Conservation (phyloP, 345 rosid species). For the Ricinus communis region DNA sequence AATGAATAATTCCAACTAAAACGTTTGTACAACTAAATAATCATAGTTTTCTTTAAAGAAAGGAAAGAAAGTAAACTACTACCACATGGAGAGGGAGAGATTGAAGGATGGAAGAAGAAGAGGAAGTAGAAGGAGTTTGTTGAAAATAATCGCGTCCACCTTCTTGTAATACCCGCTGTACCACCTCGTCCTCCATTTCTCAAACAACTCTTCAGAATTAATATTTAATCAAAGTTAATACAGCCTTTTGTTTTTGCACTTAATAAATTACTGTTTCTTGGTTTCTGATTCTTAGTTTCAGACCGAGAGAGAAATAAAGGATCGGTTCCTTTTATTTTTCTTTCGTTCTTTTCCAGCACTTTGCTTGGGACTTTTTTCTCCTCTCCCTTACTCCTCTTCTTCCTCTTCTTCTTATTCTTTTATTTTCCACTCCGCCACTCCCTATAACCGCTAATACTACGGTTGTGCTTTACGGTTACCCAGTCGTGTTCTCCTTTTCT, state of each 20-base stretch:
- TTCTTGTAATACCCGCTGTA: conserved; percentile 88
- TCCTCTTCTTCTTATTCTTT: neutral
- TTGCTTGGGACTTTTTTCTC: conserved; percentile 7
- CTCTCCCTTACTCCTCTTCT: conserved; percentile 25
- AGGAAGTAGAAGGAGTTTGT: conserved; percentile 75
- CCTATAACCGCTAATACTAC: too few relatives aligned
- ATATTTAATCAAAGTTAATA: too few relatives aligned
- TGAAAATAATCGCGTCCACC: conserved; percentile 92
- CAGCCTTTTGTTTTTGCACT: too few relatives aligned
- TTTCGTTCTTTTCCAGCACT: neutral
- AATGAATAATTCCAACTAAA: too few relatives aligned
- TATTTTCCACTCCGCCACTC: neutral
- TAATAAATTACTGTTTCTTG: too few relatives aligned
- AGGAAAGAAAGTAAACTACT: neutral
- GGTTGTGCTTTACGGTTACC: too few relatives aligned
- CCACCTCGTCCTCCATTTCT: conserved; percentile 86
- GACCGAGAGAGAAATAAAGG: neutral
- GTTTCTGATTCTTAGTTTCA: conserved; percentile 5
- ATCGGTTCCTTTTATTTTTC: neutral
- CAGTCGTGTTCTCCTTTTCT: neutral
- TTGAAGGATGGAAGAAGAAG: conserved; percentile 75
- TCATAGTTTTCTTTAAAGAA: too few relatives aligned
- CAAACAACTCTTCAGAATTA: too few relatives aligned
- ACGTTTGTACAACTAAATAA: too few relatives aligned
- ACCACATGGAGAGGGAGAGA: conserved; percentile 98